Percentiles rank a stretch among this genome's conserved stretches.
These are phyloP conservation scores for Rhytidhysteron rufulum DNA, from an alignment of 2,329 filamentous ascomycete genomes.

Conservation along the genomic window DNA sequence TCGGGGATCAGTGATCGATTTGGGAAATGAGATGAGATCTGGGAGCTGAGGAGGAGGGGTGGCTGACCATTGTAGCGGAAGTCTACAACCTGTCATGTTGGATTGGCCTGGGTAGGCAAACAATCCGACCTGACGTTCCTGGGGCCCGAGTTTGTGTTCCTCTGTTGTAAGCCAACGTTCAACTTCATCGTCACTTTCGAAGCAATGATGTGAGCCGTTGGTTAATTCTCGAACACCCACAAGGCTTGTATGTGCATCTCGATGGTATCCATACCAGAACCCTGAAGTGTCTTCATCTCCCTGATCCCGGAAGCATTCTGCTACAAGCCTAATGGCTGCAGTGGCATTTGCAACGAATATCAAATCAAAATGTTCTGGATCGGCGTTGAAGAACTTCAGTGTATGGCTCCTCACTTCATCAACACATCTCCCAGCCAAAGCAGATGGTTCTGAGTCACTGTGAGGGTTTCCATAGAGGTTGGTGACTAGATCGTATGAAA, in stretches of 20 bases:
- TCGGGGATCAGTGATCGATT: neutral
- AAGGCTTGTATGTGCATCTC: conserved; percentile 80
- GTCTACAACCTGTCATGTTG: conserved; percentile 78
- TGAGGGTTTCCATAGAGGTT: conserved; percentile 67
- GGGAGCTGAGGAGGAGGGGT: too few species aligned
- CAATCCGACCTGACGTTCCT: conserved; percentile 23
- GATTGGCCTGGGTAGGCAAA: conserved; percentile 89
- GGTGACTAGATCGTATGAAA: conserved; percentile 52
- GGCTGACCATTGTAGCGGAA: conserved; percentile 66
- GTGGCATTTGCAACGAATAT: conserved; percentile 94
- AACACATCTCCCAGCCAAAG: conserved; percentile 54
- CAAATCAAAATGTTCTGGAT: conserved; percentile 76
- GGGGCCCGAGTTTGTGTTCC: conserved; percentile 15
- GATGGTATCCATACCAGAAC: conserved; percentile 78
- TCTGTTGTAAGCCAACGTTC: conserved; percentile 56
- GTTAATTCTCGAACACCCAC: conserved; percentile 74
- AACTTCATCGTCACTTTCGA: conserved; percentile 60
- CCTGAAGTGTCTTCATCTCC: conserved; percentile 42
- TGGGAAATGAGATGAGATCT: too few species aligned
- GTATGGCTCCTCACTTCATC: conserved; percentile 46
- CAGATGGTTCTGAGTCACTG: conserved; percentile 59
- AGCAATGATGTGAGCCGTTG: conserved; percentile 54
- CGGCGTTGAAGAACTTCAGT: conserved; percentile 74
- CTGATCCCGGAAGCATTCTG: conserved; percentile 66
- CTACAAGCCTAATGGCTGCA: conserved; percentile 79